Conservation (phyloP, 495 filamentous ascomycete species). For the Penicillium goetzii region DNA sequence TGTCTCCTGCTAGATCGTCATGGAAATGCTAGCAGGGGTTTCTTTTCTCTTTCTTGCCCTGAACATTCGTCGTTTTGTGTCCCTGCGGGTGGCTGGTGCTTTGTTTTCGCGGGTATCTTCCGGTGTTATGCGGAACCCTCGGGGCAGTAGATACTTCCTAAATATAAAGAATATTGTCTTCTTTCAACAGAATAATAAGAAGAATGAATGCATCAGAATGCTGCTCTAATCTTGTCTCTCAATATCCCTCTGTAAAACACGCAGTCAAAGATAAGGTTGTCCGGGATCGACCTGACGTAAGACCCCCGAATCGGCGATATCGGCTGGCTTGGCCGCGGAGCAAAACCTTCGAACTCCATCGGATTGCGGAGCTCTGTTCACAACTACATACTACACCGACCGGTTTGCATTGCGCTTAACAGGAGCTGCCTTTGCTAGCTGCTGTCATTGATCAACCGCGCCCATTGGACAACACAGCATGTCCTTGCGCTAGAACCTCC, state of each 20-base stretch:
- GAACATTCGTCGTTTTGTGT: conserved; percentile 4
- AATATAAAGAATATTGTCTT: conserved; percentile 10
- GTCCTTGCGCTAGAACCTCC: conserved; percentile 17
- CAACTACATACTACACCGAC: conserved; percentile 11
- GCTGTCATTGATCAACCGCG: conserved; percentile 1
- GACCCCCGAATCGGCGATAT: conserved; percentile 27
- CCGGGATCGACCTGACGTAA: conserved; percentile 18
- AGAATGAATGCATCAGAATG: not conserved
- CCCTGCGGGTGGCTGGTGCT: not conserved
- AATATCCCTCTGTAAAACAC: not conserved
- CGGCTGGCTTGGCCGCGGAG: conserved; percentile 37
- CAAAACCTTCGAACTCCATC: conserved; percentile 29
- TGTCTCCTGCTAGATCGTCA: conserved; percentile 3
- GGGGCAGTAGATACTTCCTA: conserved; percentile 12
- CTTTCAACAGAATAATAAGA: not conserved
- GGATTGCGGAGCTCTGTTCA: conserved; percentile 31
- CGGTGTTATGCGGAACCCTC: not conserved
- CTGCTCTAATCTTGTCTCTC: not conserved
- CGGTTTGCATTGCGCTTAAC: conserved; percentile 3
- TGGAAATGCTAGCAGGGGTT: conserved; percentile 1
- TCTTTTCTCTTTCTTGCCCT: conserved; percentile 1
- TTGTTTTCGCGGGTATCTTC: not conserved
- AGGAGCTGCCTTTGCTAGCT: not conserved
- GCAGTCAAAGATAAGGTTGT: not conserved
- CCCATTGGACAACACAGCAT: conserved; percentile 18